Base-by-base conservation (phyloP, 371 early-diverging fungal species). In the Dentiscutata heterogama region DNA sequence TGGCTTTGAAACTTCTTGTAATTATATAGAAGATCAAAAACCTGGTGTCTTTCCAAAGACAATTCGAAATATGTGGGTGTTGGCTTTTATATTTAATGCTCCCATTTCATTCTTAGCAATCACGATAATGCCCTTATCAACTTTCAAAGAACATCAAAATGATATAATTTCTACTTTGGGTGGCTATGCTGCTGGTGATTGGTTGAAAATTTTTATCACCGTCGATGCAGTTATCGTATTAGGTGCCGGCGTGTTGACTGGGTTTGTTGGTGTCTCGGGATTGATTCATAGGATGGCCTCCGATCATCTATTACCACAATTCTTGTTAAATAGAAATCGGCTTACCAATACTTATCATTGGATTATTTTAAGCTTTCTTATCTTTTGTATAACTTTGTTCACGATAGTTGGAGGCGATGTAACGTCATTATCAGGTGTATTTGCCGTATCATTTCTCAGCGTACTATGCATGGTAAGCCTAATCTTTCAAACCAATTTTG, bases 201-300 rank as follows among this genome's bases (percentile, higher is more conserved):
- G 88, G 88, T 84, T 92, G 27, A 82, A 88, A 16, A 71, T 87
- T 7, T 83, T 88, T 82, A 85, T 90, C 46, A 87, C 87, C 75
- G 80, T 90, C 11, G 91, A 92, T 84, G 91, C 92, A 22, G 88
- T 88, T 20, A 87, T 91, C 83, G 91, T 91, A 11, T 86, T 92
- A 5, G 88, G 90, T 83, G 92, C 90, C 1, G 92, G 92, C 56
- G 90, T 90, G 1, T 74, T 92, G 39, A 89, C 90, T 10, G 91
- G 90, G 1, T 83, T 91, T n/a, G 88, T 91, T 80, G 91, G 91
- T 0, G 89, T 89, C 27, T 83, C 84, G 51, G 90, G 90, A 1
- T 83, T 92, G 22, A 82, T 91, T 25, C 88, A 88, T 56, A 80
- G 87, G 46, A 86, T 92, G 89, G 85, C 91, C 29, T 85, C 84